phyloP scores from a whole-genome alignment of 768 basidiomycete species.

The Amanita polypyramis region DNA sequence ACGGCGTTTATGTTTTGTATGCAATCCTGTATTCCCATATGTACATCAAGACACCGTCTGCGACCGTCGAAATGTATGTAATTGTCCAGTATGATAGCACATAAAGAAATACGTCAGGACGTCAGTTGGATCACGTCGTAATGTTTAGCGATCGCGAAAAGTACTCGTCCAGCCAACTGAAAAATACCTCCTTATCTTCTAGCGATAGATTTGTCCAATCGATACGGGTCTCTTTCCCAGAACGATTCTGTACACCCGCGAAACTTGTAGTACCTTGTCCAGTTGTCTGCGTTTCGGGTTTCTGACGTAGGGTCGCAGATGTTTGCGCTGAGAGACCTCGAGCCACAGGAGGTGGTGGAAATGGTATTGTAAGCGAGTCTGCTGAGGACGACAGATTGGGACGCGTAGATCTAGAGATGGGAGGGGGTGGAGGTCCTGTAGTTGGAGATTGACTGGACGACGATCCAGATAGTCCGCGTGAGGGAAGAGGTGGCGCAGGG shows the following conservation, averaged over 20 bases:
- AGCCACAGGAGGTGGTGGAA: slow-evolving; percentile 1
- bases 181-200: slow-evolving; percentile 65
- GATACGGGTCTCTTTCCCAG: slow-evolving; percentile 21
- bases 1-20: not conserved
- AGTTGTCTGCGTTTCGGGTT: not conserved
- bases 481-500: slow-evolving; percentile 11
- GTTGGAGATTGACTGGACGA: slow-evolving; percentile 12
- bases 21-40: not conserved
- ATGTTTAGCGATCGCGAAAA: slow-evolving; percentile 39
- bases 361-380: slow-evolving; percentile 2
- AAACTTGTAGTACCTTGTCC: slow-evolving; percentile 3
- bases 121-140: too few species aligned
- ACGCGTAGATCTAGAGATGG: slow-evolving; percentile 20
- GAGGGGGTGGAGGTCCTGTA: slow-evolving; percentile 20
- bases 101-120: not conserved
- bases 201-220: slow-evolving; percentile 61
- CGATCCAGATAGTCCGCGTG: slow-evolving; percentile 11
- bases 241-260: not conserved
- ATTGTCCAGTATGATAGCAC: not conserved
- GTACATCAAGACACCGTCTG: not conserved
- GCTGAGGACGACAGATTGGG: slow-evolving; percentile 14
- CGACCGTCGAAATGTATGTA: too few species aligned
- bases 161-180: slow-evolving; percentile 75
- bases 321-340: not conserved
- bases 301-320: not conserved